A percentile compares a stretch with the other conserved stretches of the same genome.
phyloP scores from a whole-genome alignment of 1,284 basidiomycete species.

The Rhodotorula sp. region DNA sequence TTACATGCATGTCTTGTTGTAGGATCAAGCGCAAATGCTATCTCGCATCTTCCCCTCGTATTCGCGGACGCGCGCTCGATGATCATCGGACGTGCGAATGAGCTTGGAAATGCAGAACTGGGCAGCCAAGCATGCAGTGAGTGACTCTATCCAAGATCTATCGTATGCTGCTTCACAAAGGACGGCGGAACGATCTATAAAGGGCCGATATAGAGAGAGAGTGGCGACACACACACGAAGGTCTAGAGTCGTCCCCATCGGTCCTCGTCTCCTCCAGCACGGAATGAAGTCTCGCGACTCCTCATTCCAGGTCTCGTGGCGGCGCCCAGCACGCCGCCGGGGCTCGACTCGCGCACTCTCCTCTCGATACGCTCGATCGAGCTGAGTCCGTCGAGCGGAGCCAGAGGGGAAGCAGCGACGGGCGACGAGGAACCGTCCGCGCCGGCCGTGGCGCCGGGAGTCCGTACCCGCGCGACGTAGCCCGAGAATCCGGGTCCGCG shows the following conservation, averaged over 20 bases:
- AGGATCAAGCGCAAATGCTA: neutral
- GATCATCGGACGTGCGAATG: neutral
- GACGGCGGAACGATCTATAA: neutral
- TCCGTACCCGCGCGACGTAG: conserved; percentile 14
- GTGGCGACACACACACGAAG: neutral
- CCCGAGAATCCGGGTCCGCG: conserved; percentile 15
- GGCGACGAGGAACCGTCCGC: neutral
- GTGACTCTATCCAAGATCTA: no score
- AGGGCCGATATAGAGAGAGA: neutral
- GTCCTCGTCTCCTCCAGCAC: conserved; percentile 1
- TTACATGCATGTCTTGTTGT: neutral
- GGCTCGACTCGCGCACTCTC: conserved; percentile 12
- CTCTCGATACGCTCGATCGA: conserved; percentile 15
- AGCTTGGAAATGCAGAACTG: neutral
- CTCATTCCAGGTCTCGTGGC: neutral
- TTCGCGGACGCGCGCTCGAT: neutral
- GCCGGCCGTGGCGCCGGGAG: neutral
- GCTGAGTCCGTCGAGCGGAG: conserved; percentile 1
- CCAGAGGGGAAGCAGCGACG: neutral
- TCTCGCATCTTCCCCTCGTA: neutral
- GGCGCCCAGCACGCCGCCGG: conserved; percentile 9
- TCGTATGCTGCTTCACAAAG: no score
- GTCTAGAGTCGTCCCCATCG: conserved; percentile 7
- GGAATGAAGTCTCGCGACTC: conserved; percentile 3
- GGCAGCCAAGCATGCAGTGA: no score